Base-by-base conservation (phyloP, 2,329 filamentous ascomycete genomes). In the Verticillium albo-atrum region DNA sequence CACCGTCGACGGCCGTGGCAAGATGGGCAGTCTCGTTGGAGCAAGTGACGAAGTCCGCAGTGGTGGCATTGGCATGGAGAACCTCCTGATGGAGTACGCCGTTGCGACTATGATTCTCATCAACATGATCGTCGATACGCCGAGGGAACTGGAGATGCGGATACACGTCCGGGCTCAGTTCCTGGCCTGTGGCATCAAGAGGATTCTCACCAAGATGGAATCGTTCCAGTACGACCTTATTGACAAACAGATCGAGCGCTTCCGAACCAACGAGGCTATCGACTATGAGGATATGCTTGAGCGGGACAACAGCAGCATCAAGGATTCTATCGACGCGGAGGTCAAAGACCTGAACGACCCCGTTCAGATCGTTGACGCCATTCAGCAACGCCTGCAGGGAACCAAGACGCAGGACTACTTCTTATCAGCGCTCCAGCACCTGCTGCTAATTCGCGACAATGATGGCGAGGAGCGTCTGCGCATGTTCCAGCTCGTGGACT, bases 211-310 rank as follows among this genome's bases (percentile, higher is more conserved):
- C 66, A 99, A 98, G 83, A 98, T 98, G 95, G 93, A 97, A 75
- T 90, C 86, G 51, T 98, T 99, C 79, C 93, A 98, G 74, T 99
- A 98, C 77, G 95, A 99, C 68, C 86, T 96, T 68, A 95, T 99
- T 67, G 94, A 98, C 82, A 98, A 97, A 82, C 95, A 99, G 78
- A 90, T 98, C 69, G 94, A 97, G 73, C 88, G 89, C 58, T 99
- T 95, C 79, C 87, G 91, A 60, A 89, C 89, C 63, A 97, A 98
- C 71, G 94, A 98, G 75, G 92, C 92, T 58, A 96, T 98, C 72
- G 95, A 99, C 78, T 98, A 98, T 72, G 95, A 99, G 77, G 95
- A 98, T 73, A 89, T 97, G 75, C 85, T 98, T 54, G 94, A 98
- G 74, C 85, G 89, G 63, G 95, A 98, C 75, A 91, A 89, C 68